Evolutionary conservation across 2,329 filamentous ascomycete genomes (phyloP), one percentile per base, ranked within the genome.

Genomic region (Passalora sequoiae): DNA sequence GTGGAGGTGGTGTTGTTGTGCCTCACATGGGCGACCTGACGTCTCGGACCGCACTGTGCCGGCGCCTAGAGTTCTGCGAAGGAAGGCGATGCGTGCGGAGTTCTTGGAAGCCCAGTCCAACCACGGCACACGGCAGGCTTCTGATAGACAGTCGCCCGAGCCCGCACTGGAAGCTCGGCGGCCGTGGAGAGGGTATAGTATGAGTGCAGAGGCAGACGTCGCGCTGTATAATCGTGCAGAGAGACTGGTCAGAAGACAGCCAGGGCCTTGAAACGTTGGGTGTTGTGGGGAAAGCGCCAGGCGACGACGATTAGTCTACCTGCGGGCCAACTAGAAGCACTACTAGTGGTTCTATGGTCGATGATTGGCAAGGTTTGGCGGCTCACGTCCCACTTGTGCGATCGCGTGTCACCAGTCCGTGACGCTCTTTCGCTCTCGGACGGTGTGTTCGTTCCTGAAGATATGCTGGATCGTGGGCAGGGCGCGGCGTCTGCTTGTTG

Each of bases 351-450:
- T n/a, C n/a, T n/a, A 44, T 37, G 33, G 22, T 44, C 43, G 44
- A 43, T 49, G 49, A 49, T 52, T 52, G 49, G 49, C 49, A 45
- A 52, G 46, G 46, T 45, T 43, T 40, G 43, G 35, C 35, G 44
- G 41, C 38, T 38, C 33, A 41, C 44, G 41, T 45, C 35, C 22
- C 44, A 38, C 44, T 27, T 32, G 30, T 28, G 29, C 43, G 42
- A 43, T 44, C 40, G 42, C 45, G 47, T 46, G 50, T 44, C 44
- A 40, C 43, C 38, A 38, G 35, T 35, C 38, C 37, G 22, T n/a
- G 30, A 42, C 39, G 30, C 39, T 28, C 32, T 33, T 28, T 31
- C 28, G n/a, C n/a, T n/a, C n/a, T n/a, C n/a, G n/a, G n/a, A n/a
- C n/a, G n/a, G n/a, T n/a, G n/a, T n/a, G n/a, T n/a, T n/a, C n/a